Evolutionary conservation across 192 early-diverging fungal genomes (phyloP).

Genomic region (Linnemannia schmuckeri): DNA sequence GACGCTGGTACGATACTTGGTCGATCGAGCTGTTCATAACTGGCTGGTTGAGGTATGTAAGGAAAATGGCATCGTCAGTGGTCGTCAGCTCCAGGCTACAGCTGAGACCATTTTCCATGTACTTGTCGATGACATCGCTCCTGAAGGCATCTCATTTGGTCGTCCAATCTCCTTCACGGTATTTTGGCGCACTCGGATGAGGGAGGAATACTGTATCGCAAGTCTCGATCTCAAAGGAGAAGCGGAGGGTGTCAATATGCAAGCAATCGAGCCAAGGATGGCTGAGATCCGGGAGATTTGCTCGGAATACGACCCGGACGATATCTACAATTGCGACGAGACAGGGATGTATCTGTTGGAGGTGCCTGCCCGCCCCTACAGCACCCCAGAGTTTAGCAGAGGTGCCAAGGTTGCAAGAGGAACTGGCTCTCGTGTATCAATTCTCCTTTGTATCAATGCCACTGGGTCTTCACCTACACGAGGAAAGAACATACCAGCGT

Average conservation of each 20-base stretch:
- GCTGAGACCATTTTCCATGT: background rate
- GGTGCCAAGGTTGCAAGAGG: background rate
- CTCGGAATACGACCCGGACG: background rate
- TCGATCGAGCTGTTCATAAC: background rate
- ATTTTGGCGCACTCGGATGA: background rate
- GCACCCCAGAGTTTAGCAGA: background rate
- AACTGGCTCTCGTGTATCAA: background rate
- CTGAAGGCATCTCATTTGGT: background rate
- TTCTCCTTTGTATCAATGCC: slow-evolving; percentile 4
- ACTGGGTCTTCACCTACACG: background rate
- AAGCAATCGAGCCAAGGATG: slow-evolving; percentile 6
- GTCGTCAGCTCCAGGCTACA: background rate
- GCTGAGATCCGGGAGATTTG: background rate
- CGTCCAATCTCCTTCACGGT: background rate
- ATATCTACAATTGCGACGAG: too few relatives aligned
- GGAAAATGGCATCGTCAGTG: background rate
- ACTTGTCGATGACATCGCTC: background rate
- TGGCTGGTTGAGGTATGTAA: background rate
- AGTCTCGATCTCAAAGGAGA: background rate
- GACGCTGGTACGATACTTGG: background rate
- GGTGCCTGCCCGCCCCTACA: background rate
- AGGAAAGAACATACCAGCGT: background rate
- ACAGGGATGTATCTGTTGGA: background rate
- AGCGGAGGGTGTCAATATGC: background rate
- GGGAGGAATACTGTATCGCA: background rate